Base-by-base conservation (phyloP, 1,284 basidiomycete genomes). In the Stygiomarasmius scandens region DNA sequence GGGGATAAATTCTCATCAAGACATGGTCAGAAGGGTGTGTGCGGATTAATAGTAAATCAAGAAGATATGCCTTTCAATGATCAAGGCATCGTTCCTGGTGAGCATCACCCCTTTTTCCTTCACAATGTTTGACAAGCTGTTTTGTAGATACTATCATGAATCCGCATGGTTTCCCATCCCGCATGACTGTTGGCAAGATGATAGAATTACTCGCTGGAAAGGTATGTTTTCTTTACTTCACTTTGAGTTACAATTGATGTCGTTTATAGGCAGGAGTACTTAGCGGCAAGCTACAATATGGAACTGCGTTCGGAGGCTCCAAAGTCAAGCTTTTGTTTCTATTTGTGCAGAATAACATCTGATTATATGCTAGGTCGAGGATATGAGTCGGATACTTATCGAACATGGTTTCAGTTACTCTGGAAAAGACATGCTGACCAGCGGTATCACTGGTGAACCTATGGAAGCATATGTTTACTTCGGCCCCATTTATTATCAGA, bases 171-270 rank as follows among this genome's bases (percentile, higher is more conserved):
- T 99, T 99, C 83, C 97, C 97, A 1, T 97, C 95, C 56, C 94
- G 97, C 55, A 99, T 99, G 96, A 98, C 97, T 32, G 97, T 99
- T 41, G 97, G 97, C 48, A 99, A 99, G 78, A 99, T 99, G 97
- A 97, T 99, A 58, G 97, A 99, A 74, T 80, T 98, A 23, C 78
- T 99, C 20, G 92, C 95, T n/a, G 96, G 97, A 54, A 98, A 98
- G 82, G 90, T 90, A 58, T 47, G 54, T 59, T 54, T 46, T 46
- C 57, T 27, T 52, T 49, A 56, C 51, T 32, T 44, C 3, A 3
- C 16, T 29, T 45, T 29, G 44, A 46, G 19, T 23, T 51, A 52
- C 36, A 27, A 38, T 52, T 53, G 52, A 58, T 69, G 32, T 65
- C 54, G 50, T 47, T 56, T 59, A 23, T 60, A 93, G 90, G 91